Conservation (phyloP, 306 rosid species). For the Rubus idaeus region DNA sequence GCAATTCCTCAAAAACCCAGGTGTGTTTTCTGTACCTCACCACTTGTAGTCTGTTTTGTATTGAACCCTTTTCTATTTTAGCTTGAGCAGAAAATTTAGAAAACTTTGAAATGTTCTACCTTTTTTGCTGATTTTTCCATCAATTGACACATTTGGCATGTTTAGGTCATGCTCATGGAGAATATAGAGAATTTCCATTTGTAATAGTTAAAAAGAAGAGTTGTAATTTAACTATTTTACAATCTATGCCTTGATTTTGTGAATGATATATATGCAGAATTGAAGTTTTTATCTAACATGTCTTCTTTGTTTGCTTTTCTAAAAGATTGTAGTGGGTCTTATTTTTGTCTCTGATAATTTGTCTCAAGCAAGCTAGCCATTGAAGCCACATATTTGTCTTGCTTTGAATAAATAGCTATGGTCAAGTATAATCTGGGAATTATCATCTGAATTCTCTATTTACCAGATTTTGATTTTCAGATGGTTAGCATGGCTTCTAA, state of each 20-base stretch:
- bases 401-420: background rate
- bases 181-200: no score
- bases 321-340: background rate
- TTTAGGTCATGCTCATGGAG: background rate
- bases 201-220: no score
- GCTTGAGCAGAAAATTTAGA: background rate
- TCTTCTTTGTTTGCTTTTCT: background rate
- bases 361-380: background rate
- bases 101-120: background rate
- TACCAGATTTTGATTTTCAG: background rate
- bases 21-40: background rate
- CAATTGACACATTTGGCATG: background rate
- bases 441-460: background rate
- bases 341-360: background rate
- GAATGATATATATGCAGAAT: background rate
- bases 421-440: background rate
- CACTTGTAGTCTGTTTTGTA: background rate
- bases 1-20: conserved; percentile 10
- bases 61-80: background rate
- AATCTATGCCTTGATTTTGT: background rate
- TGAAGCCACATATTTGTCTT: background rate
- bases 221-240: no score
- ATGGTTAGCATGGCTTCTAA: background rate
- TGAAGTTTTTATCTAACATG: background rate
- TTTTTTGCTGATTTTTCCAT: background rate